Evolutionary conservation across 2,329 filamentous ascomycete genomes (phyloP), one percentile per base, ranked within the genome.

Genomic region (Neonectria magnoliae): DNA sequence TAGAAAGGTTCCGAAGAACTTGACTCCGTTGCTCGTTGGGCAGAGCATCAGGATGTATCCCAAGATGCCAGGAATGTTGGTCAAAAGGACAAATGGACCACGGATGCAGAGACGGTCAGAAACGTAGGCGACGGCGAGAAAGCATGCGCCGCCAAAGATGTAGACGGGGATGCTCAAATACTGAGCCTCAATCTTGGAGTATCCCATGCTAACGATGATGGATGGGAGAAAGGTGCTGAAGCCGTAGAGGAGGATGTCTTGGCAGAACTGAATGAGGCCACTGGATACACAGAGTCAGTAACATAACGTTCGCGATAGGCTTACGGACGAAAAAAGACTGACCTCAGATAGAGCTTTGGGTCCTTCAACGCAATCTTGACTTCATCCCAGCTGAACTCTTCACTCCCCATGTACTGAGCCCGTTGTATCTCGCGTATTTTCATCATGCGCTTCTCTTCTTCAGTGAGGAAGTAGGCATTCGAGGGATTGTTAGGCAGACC

Each of bases 91-190:
- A 78, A 79, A 75, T 2, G 73, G 73, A 0, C 76, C 76, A 3
- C 78, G 75, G 14, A 76, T 50, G 22, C 71, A 36, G 5, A 51
- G n/a, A 10, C 77, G 76, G 71, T 88, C 86, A 0, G 84, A 84
- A n/a, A 81, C 64, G 45, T 74, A 82, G 2, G 84, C 82, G 1
- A 83, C 68, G 0, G 69, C 63, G 6, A 88, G 74, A 67, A 84
- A 88, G 27, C 75, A 71, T 7, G 82, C 62, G 1, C 81, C 83
- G 3, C 83, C 85, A 62, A 82, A 81, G 14, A 86, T 72, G 67
- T 86, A 88, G n/a, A 88, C 84, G 0, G 86, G 86, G 1, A 88
- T 84, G 4, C 85, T 88, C 36, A 88, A 76, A 38, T 84, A 82
- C 60, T 88, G 84, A 11, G 83, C 81, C 68, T 84, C 77, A 20